Evolutionary conservation across 2,329 filamentous ascomycete species (phyloP), one percentile per base, ranked within the genome.

Genomic region (Verticillium tricorpus): DNA sequence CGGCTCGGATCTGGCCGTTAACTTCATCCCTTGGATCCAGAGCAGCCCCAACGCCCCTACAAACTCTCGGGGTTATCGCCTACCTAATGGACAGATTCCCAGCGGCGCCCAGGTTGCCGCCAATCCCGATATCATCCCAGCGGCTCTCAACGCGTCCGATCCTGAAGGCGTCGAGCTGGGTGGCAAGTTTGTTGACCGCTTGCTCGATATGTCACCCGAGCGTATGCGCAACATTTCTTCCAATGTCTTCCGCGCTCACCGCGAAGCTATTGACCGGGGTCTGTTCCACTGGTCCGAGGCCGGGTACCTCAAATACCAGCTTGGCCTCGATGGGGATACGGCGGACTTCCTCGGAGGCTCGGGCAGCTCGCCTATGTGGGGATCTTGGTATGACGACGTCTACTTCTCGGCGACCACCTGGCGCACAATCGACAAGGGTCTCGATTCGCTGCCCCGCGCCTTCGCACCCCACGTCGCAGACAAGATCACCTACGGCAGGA

Each of bases 221-320:
- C 71, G 77, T 31, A 72, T 72, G 61, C 69, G 71, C 11, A 69
- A 73, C 55, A 68, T 77, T 39, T 75, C 77, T n/a, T 66, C 64
- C 17, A 78, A 79, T 68, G 77, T 78, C 68, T 77, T 76, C 67
- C 70, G 74, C 62, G 76, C 77, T 0, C 77, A 80, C 66, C 71
- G 70, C 19, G 72, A 77, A 22, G 67, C 76, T 2, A 70, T 71
- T 31, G 76, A 75, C n/a, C 65, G 73, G 6, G 84, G 84, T 1
- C 79, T 86, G 28, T 86, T 89, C 69, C 77, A 85, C 61, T 90
- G 83, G 78, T 88, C 85, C n/a, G 87, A 89, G 67, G 82, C 84
- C 25, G 83, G 78, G 1, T 89, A 86, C 65, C 79, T 81, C 28
- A 85, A 88, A 67, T 80, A 82, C 34, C 76, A 89, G 14, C 79